phyloP scores from a whole-genome alignment of 352 stramenopile genomes.

The Phytopythium boreale region DNA sequence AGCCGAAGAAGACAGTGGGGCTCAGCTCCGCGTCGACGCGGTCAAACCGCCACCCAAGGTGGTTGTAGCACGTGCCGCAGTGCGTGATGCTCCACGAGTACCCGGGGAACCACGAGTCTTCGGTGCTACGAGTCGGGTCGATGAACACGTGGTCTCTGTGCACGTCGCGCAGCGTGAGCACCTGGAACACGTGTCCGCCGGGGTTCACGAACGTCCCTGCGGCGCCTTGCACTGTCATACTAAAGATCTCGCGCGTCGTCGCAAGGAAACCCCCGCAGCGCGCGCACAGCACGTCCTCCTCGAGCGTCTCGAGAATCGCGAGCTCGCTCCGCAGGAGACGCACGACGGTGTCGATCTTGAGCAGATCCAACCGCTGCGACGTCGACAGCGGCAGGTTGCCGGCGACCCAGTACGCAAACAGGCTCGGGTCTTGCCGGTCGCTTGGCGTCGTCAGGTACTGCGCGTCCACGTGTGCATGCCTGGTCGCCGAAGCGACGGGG shows the following conservation, averaged over 20 bases:
- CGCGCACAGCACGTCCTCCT: slow-evolving; percentile 67
- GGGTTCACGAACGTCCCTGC: slow-evolving; percentile 83
- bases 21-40: slow-evolving; percentile 19
- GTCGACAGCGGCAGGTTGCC: slow-evolving; percentile 65
- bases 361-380: slow-evolving; percentile 49
- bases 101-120: slow-evolving; percentile 79
- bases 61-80: slow-evolving; percentile 59
- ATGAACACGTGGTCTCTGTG: slow-evolving; percentile 39
- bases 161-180: slow-evolving; percentile 69
- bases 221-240: slow-evolving; percentile 53
- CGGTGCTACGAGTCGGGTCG: slow-evolving; percentile 35
- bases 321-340: slow-evolving; percentile 55
- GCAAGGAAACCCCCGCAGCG: slow-evolving; percentile 59
- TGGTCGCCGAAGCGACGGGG: slow-evolving; percentile 4
- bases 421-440: slow-evolving; percentile 52
- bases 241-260: slow-evolving; percentile 78
- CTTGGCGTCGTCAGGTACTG: slow-evolving; percentile 34
- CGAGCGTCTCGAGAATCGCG: slow-evolving; percentile 47
- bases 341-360: slow-evolving; percentile 60
- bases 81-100: slow-evolving; percentile 83
- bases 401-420: slow-evolving; percentile 81
- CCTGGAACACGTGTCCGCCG: slow-evolving; percentile 70
- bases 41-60: slow-evolving; percentile 82
- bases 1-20: slow-evolving; percentile 60
- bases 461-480: background rate